Conservation (phyloP, 1,284 basidiomycete genomes). For the Flammula alnicola region DNA sequence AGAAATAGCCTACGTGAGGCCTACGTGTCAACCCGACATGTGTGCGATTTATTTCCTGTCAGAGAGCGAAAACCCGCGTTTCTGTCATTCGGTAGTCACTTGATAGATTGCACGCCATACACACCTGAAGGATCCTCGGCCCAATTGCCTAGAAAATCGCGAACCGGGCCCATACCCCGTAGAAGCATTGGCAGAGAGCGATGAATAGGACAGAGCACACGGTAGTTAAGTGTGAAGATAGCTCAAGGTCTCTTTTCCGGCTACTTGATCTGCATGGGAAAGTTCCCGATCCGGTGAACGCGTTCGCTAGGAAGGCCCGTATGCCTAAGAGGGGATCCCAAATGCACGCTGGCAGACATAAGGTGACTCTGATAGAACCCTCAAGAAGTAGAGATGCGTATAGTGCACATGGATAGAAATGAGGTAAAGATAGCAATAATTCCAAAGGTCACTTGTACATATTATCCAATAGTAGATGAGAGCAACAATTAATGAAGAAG, state of each 20-base stretch:
- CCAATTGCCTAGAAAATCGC: constrained; percentile 11
- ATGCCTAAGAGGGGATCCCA: constrained; percentile 3
- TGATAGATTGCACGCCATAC: constrained; percentile 31
- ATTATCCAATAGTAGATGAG: constrained; percentile 40
- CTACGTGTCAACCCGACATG: constrained; percentile 35
- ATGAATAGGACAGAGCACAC: constrained; percentile 16
- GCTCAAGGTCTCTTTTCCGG: constrained; percentile 16
- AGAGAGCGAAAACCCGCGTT: constrained; percentile 15
- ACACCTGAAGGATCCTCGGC: constrained; percentile 14
- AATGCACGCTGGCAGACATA: constrained; percentile 1
- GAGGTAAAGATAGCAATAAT: constrained; percentile 22
- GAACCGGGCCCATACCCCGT: constrained; percentile 19
- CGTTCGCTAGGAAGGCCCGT: constrained; percentile 6
- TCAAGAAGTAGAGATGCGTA: constrained; percentile 13
- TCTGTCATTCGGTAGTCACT: constrained; percentile 31
- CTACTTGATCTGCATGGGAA: constrained; percentile 25
- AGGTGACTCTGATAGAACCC: constrained; percentile 16
- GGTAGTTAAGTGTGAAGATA: constrained; percentile 19
- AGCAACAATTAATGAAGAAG: constrained; percentile 29
- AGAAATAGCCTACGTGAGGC: constrained; percentile 17
- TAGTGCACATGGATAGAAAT: constrained; percentile 19
- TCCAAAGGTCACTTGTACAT: constrained; percentile 32
- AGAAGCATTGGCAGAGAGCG: constrained; percentile 4
- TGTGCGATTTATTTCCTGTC: constrained; percentile 22
- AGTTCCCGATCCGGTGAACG: constrained; percentile 17